phyloP scores from a whole-genome alignment of 148 eudicot genomes.

The Drosera capensis region DNA sequence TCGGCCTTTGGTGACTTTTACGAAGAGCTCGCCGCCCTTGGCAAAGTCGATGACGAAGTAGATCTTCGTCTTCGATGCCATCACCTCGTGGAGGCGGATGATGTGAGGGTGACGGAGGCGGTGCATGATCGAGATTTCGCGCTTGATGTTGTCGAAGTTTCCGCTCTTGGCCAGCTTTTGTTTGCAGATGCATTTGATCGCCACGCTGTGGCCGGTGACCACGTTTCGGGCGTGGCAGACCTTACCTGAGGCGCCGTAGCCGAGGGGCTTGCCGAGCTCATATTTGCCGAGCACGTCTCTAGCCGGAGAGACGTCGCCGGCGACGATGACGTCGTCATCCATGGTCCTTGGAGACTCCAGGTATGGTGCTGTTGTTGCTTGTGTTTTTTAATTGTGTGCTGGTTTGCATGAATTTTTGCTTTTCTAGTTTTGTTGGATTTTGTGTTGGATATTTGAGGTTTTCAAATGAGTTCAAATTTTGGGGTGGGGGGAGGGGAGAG shows the following conservation, averaged over 20 bases:
- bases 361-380: too few relatives aligned
- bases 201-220: slow-evolving; percentile 49
- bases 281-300: slow-evolving; percentile 41
- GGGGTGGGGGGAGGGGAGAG: too few relatives aligned
- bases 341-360: too few relatives aligned
- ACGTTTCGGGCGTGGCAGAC: slow-evolving; percentile 52
- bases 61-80: slow-evolving; percentile 49
- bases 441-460: too few relatives aligned
- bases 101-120: slow-evolving; percentile 42
- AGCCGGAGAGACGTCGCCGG: too few relatives aligned
- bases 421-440: too few relatives aligned
- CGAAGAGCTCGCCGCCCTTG: slow-evolving; percentile 67
- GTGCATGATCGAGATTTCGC: slow-evolving; percentile 57
- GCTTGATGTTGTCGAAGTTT: slow-evolving; percentile 26
- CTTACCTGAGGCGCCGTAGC: slow-evolving; percentile 65
- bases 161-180: slow-evolving; percentile 22
- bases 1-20: slow-evolving; percentile 49
- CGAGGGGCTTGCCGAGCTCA: slow-evolving; percentile 50
- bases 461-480: too few relatives aligned
- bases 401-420: too few relatives aligned
- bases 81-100: slow-evolving; percentile 46
- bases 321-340: too few relatives aligned
- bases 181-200: slow-evolving; percentile 45
- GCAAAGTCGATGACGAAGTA: slow-evolving; percentile 58
- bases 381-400: too few relatives aligned